Evolutionary conservation across 345 rosid species (phyloP).

Genomic region (Capsella bursapastoris): DNA sequence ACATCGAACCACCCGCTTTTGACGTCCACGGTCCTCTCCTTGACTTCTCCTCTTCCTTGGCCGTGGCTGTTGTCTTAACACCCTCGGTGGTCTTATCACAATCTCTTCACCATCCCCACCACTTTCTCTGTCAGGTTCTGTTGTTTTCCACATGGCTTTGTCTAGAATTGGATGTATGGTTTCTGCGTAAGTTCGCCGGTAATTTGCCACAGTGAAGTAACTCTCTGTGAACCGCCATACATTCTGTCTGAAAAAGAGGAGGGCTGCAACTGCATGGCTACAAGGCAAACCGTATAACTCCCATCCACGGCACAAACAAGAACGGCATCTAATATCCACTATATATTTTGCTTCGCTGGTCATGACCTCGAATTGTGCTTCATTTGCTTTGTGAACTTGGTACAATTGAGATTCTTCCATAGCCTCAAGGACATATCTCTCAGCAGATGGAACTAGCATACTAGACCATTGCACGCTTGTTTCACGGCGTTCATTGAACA

Average conservation of each 20-base stretch:
- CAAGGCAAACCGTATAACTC: constrained; percentile 93
- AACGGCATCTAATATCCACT: constrained; percentile 75
- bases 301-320: constrained; percentile 91
- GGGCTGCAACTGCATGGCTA: constrained; percentile 95
- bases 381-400: constrained; percentile 76
- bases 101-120: constrained; percentile 50
- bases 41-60: constrained; percentile 90
- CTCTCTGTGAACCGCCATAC: constrained; percentile 85
- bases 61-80: constrained; percentile 75
- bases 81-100: constrained; percentile 73
- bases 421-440: constrained; percentile 73
- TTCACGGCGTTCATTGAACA: constrained; percentile 91
- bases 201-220: constrained; percentile 91
- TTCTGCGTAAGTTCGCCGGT: constrained; percentile 80
- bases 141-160: constrained; percentile 76
- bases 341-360: constrained; percentile 62
- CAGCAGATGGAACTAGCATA: constrained; percentile 86
- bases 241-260: constrained; percentile 89
- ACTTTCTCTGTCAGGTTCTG: constrained; percentile 55
- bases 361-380: constrained; percentile 71
- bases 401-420: constrained; percentile 64
- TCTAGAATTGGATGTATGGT: constrained; percentile 97
- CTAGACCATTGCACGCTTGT: constrained; percentile 85
- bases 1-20: constrained; percentile 89
- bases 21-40: constrained; percentile 87